Evolutionary conservation across 2,329 filamentous ascomycete species (phyloP), one percentile per base, ranked within the genome.

Genomic region (Sphaerulina musiva): DNA sequence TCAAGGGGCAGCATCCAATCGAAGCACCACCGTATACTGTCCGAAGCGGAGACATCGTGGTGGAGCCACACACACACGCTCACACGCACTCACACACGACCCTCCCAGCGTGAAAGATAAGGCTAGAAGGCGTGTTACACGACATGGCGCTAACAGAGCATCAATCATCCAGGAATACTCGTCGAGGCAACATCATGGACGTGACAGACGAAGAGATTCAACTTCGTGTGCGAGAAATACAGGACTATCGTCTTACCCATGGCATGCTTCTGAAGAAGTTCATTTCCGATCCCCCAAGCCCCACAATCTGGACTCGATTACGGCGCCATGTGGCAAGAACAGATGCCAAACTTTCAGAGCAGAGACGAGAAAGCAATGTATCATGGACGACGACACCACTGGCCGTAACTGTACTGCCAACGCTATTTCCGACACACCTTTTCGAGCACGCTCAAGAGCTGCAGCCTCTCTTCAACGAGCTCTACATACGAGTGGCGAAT

Each of bases 391-490:
- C 68, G 3, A 62, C 66, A 23, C 66, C 70, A 2, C 59, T 74
- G 9, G 68, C 68, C 5, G 68, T 70, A 20, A 66, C 64, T 41
- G 53, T 73, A 11, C 66, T 69, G 23, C 72, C 72, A 0, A 69
- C 70, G 0, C 54, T 61, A 1, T 73, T 73, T 48, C 71, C 70
- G 3, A 59, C 59, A 20, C 41, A 49, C 2, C 58, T 56, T 2
- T 74, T 73, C 51, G 46, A 70, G 11, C 57, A 69, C 78, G 72
- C 78, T 77, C 23, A 73, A 78, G 54, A 78, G 72, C 61, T 86
- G 72, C 68, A 85, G 80, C 70, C 78, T 73, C 68, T 82, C 78
- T 74, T 77, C 78, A 63, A 79, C 74, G 63, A 82, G 78, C 65
- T 74, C 2, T 75, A 74, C 48, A 62, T 69, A 73, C 81, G 54